These are phyloP conservation scores for Hibiscus syriacus DNA, from an alignment of 345 rosid species.

Conservation along the genomic window DNA sequence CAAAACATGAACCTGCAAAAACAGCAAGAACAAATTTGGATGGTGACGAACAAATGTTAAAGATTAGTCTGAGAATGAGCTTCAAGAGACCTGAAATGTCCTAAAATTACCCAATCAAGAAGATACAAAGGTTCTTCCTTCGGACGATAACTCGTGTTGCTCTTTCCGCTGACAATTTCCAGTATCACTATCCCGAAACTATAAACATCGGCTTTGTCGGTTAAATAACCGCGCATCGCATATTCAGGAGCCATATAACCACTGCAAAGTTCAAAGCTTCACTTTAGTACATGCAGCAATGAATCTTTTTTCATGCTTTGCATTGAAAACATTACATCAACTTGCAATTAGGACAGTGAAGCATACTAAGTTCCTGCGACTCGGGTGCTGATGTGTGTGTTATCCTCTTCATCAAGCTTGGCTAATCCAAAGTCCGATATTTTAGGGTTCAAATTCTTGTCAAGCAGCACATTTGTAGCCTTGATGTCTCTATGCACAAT, in stretches of 20 bases:
- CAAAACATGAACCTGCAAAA: conserved; percentile 25
- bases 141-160: conserved; percentile 23
- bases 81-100: neutral
- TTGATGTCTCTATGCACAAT: conserved; percentile 54
- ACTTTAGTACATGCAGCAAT: neutral
- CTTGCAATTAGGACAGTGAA: no score
- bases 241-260: conserved; percentile 48
- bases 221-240: conserved; percentile 34
- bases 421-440: conserved; percentile 54
- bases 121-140: conserved; percentile 21
- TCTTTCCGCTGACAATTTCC: conserved; percentile 30
- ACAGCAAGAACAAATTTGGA: neutral
- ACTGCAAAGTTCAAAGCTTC: conserved; percentile 9
- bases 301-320: neutral
- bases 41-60: neutral
- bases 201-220: conserved; percentile 38
- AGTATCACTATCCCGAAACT: conserved; percentile 31
- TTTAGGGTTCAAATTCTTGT: conserved; percentile 35
- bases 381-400: conserved; percentile 38
- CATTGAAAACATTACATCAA: neutral
- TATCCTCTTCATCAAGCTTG: conserved; percentile 38
- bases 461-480: conserved; percentile 40
- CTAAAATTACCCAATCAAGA: conserved; percentile 30
- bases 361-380: conserved; percentile 48
- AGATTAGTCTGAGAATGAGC: neutral